phyloP scores from a whole-genome alignment of 176 grass and related monocot genomes.

The Raddia guianensis region DNA sequence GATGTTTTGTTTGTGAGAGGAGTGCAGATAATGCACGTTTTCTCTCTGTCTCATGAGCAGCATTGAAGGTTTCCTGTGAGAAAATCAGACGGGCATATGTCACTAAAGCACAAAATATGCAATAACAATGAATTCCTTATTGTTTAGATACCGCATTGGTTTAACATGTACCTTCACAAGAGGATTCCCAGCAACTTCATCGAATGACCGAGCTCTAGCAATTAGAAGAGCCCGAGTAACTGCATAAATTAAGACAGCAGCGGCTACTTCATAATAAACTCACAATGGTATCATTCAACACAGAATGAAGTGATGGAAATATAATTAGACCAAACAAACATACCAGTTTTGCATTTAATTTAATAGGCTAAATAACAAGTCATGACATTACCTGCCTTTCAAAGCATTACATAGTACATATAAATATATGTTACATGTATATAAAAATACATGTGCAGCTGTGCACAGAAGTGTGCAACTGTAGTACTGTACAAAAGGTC shows the following conservation, averaged over 20 bases:
- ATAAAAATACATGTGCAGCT: too few relatives aligned
- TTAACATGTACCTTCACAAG: conserved; percentile 71
- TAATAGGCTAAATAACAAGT: conserved; percentile 27
- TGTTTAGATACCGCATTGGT: conserved; percentile 18
- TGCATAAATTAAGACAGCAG: conserved; percentile 43
- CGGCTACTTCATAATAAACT: conserved; percentile 10
- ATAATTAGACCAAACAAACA: conserved; percentile 10
- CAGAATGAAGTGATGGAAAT: conserved; percentile 37
- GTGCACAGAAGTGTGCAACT: background rate
- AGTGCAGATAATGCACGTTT: conserved; percentile 86
- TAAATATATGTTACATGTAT: background rate
- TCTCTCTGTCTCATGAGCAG: conserved; percentile 80
- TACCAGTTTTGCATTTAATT: background rate
- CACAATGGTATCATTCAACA: conserved; percentile 10
- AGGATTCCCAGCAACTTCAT: conserved; percentile 83
- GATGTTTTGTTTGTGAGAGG: conserved; percentile 80
- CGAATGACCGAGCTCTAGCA: conserved; percentile 78
- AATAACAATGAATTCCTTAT: conserved; percentile 26
- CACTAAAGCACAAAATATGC: conserved; percentile 25
- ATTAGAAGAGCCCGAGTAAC: conserved; percentile 78
- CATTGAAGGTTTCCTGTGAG: conserved; percentile 73
- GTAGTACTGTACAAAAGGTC: background rate
- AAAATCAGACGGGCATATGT: conserved; percentile 17
- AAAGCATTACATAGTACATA: conserved; percentile 27
- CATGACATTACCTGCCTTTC: background rate